Percentiles rank a stretch among this genome's conserved stretches.
Evolutionary conservation across 306 rosid species (phyloP).

Genomic region (Begonia masoniana): DNA sequence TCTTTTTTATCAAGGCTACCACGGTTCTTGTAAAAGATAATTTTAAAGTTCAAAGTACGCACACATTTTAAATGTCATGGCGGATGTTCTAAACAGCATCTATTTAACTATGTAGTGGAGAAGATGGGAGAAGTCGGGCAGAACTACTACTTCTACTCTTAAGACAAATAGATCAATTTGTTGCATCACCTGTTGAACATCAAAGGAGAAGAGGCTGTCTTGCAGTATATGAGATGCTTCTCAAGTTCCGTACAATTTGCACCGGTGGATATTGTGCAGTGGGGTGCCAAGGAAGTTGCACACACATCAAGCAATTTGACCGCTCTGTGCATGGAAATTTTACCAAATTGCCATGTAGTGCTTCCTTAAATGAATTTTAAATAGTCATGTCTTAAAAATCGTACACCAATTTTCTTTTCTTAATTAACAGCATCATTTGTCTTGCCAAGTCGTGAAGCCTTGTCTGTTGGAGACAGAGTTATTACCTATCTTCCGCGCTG

Average conservation of each 20-base stretch:
- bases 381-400: neutral
- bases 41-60: too few species aligned
- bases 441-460: constrained; percentile 88
- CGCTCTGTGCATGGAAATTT: constrained; percentile 54
- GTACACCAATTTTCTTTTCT: neutral
- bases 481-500: constrained; percentile 89
- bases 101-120: constrained; percentile 52
- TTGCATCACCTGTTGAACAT: constrained; percentile 73
- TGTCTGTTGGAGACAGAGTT: constrained; percentile 83
- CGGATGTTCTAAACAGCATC: constrained; percentile 1
- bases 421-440: constrained; percentile 63
- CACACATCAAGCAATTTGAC: constrained; percentile 72
- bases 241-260: constrained; percentile 81
- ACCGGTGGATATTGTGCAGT: constrained; percentile 68
- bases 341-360: constrained; percentile 80
- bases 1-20: too few species aligned
- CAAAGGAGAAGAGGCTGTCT: constrained; percentile 89
- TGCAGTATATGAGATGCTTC: constrained; percentile 92
- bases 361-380: constrained; percentile 9
- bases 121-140: constrained; percentile 98
- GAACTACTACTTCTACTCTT: constrained; percentile 74
- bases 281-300: constrained; percentile 82
- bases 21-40: too few species aligned
- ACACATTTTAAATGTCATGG: too few species aligned
- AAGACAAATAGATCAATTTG: constrained; percentile 88